Base-by-base conservation (phyloP, 139 green algal species). In the Parachlorella kessleri region DNA sequence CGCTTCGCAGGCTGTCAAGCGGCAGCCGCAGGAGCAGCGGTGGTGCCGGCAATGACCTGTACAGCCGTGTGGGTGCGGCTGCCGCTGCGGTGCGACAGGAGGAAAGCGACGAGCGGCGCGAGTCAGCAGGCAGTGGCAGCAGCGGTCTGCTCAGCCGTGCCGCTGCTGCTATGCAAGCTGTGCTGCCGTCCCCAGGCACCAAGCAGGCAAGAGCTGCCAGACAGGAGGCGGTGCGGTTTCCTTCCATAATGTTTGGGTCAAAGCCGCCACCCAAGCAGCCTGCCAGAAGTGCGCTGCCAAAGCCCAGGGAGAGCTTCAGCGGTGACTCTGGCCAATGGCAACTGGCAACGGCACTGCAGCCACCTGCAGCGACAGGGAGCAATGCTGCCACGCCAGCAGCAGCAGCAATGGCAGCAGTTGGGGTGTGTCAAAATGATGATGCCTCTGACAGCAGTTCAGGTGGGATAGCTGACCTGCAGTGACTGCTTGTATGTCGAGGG, bases 161-260 rank as follows among this genome's bases (percentile, higher is more conserved):
- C 24, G 59, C 73, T 21, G 63, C 63, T 21, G 39, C 26, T 10
- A 38, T 40, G 28, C 28, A 55, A 36, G 36, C 37, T 4, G 37
- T 42, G 36, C 28, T 71, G 2, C 73, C 73, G 1, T 79, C 74
- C 1, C 74, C 74, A 2, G 74, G 9, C 59, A 79, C 74, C 74
- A 79, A 79, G 63, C 74, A 79, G 74, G 32, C 40, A 33, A 4
- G 69, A 10, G 74, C 64, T 4, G 74, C 69, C 40, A 64, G 42
- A 64, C 74, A 39, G 40, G 42, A 79, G 6, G 74, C 42, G 40
- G 74, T 64, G 1, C 30, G 74, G 40, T 79, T 79, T 59, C 74
- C 74, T 40, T 72, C 55, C 42, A 67, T 80, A 40, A 55, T 80
- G 41, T 80, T 80, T 24, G 39, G 32, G 6, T 5, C 42, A 41